These are phyloP conservation scores for Septoria petroselini DNA, from an alignment of 2,329 filamentous ascomycete species.

Conservation along the genomic window DNA sequence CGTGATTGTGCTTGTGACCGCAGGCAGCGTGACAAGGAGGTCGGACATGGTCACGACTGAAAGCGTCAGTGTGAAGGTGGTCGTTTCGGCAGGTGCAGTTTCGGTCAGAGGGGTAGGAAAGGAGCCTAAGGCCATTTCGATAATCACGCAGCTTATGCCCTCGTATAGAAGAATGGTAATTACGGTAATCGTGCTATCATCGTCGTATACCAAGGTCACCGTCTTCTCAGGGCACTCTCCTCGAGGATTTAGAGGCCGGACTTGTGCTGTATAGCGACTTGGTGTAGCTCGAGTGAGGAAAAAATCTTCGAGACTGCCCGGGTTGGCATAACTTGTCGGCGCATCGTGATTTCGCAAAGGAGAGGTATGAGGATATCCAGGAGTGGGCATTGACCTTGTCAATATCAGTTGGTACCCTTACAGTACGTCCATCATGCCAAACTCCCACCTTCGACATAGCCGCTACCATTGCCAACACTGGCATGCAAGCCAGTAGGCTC, in stretches of 20 bases:
- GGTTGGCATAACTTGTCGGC: neutral
- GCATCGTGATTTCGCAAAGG: too few relatives aligned
- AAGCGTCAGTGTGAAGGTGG: neutral
- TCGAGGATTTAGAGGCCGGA: neutral
- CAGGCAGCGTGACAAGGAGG: neutral
- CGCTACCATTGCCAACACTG: neutral
- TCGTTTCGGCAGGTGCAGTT: slow-evolving; percentile 1
- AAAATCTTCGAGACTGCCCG: neutral
- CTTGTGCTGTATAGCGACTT: neutral
- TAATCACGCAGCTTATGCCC: slow-evolving; percentile 1
- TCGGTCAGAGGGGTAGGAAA: neutral
- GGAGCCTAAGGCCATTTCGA: neutral
- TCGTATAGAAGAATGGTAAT: neutral
- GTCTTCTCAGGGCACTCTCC: slow-evolving; percentile 1
- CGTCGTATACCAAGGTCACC: neutral
- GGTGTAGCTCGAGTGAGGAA: too few relatives aligned
- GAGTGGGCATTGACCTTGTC: too few relatives aligned
- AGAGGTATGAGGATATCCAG: too few relatives aligned
- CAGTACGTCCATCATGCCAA: neutral
- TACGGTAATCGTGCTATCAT: neutral
- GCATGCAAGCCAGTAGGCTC: slow-evolving; percentile 2
- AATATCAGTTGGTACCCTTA: neutral
- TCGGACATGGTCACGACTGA: neutral
- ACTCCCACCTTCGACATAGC: slow-evolving; percentile 3
- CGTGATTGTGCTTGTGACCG: neutral